These are phyloP conservation scores for Ophiostoma piceae DNA, from an alignment of 2,329 filamentous ascomycete genomes.

Conservation along the genomic window DNA sequence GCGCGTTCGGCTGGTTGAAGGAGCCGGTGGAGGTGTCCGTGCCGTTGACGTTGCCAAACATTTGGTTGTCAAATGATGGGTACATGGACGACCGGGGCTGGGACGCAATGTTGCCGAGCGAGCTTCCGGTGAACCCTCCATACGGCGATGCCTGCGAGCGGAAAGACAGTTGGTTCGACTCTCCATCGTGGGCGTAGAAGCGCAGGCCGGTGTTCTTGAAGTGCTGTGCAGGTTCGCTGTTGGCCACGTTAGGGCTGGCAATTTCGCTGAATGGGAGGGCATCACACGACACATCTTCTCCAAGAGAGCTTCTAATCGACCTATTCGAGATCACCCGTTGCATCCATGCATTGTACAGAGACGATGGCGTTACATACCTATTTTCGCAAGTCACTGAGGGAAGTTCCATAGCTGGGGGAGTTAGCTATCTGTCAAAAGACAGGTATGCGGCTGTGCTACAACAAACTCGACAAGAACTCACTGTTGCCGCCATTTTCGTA, in stretches of 20 bases:
- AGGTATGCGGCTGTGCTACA: background rate
- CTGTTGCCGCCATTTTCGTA: slow-evolving; percentile 23
- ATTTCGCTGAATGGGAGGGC: slow-evolving; percentile 25
- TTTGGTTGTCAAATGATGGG: slow-evolving; percentile 30
- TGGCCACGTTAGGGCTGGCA: slow-evolving; percentile 26
- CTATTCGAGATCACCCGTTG: background rate
- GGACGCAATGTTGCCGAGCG: slow-evolving; percentile 18
- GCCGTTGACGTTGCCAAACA: slow-evolving; percentile 23
- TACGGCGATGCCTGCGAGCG: slow-evolving; percentile 19
- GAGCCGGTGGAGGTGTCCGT: slow-evolving; percentile 27
- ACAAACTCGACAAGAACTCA: slow-evolving; percentile 11
- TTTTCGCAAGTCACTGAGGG: slow-evolving; percentile 18
- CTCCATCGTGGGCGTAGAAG: slow-evolving; percentile 20
- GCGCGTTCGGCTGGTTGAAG: slow-evolving; percentile 32
- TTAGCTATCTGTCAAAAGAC: background rate
- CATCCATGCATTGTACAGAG: too few relatives aligned
- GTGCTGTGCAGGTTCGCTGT: slow-evolving; percentile 18
- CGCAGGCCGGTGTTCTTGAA: slow-evolving; percentile 23
- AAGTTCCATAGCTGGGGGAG: slow-evolving; percentile 14
- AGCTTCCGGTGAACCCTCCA: slow-evolving; percentile 12
- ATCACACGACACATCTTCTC: background rate
- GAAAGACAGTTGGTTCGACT: slow-evolving; percentile 21
- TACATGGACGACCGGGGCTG: slow-evolving; percentile 27
- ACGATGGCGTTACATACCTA: slow-evolving; percentile 19
- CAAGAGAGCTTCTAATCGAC: background rate